Percentiles rank a stretch among this genome's conserved stretches.
Evolutionary conservation across 768 basidiomycete genomes (phyloP).

Genomic region (Fomitopsis pulvina): DNA sequence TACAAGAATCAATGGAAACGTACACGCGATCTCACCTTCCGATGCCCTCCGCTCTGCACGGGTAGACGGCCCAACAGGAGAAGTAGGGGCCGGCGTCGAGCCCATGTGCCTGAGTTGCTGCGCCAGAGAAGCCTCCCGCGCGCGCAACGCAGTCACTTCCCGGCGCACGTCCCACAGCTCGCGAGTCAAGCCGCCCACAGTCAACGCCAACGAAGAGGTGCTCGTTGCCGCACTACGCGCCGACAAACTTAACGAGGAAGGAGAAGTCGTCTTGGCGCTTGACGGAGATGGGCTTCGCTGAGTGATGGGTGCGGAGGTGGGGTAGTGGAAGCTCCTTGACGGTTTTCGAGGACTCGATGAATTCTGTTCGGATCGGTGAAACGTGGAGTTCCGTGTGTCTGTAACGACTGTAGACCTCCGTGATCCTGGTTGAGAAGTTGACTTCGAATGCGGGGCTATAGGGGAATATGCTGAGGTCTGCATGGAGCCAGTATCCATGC

Average conservation of each 20-base stretch:
- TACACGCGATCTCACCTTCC: constrained; percentile 13
- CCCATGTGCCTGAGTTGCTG: constrained; percentile 10
- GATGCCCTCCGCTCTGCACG: constrained; percentile 5
- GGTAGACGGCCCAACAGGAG: constrained; percentile 1
- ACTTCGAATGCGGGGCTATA: no score
- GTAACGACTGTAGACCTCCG: no score
- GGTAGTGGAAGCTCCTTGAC: neutral
- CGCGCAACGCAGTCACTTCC: constrained; percentile 21
- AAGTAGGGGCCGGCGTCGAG: neutral
- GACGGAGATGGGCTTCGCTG: neutral
- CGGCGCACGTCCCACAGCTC: constrained; percentile 23
- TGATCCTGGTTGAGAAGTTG: no score
- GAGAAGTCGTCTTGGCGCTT: neutral
- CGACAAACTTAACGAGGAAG: neutral
- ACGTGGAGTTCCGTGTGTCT: no score
- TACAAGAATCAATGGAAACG: neutral
- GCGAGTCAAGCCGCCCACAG: constrained; percentile 4
- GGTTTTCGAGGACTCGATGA: no score
- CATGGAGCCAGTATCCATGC: no score
- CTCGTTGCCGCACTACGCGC: neutral
- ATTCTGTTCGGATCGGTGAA: neutral
- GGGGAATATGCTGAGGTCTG: no score
- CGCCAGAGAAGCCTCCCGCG: constrained; percentile 12
- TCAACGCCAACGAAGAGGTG: neutral
- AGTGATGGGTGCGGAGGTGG: neutral